phyloP scores from a whole-genome alignment of 345 rosid species.

The Salix brachista region DNA sequence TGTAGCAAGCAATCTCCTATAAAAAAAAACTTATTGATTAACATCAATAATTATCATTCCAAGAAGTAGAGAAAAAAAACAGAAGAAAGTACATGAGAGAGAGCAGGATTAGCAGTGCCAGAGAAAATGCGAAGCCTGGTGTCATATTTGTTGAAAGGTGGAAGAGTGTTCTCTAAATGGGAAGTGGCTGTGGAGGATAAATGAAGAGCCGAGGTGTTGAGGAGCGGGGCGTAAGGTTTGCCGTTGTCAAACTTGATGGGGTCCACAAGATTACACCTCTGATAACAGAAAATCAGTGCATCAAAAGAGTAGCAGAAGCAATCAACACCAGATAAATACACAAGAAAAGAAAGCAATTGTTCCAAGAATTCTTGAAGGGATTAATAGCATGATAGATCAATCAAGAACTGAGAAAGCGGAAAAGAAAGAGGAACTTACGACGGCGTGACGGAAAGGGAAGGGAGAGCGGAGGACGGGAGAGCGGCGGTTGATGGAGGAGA shows the following conservation, averaged over 20 bases:
- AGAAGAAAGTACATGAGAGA: conserved; percentile 56
- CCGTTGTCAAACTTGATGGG: conserved; percentile 56
- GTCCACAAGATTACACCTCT: conserved; percentile 68
- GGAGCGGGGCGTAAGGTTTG: conserved; percentile 43
- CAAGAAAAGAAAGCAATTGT: not conserved
- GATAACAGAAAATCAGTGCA: not conserved
- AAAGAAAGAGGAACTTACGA: conserved; percentile 23
- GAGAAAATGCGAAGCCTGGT: conserved; percentile 83
- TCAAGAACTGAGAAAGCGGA: not conserved
- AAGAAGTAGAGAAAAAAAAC: not conserved
- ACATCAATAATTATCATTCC: not conserved
- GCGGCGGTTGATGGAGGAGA: conserved; percentile 14
- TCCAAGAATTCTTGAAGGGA: no score
- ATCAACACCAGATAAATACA: not conserved
- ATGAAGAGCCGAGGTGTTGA: conserved; percentile 19
- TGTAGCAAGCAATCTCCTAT: conserved; percentile 88
- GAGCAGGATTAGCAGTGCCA: conserved; percentile 91
- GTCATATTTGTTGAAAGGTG: conserved; percentile 24
- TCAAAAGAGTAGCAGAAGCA: not conserved
- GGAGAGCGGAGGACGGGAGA: not conserved
- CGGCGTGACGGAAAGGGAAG: conserved; percentile 20
- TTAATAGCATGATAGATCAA: not conserved
- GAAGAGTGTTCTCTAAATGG: conserved; percentile 20
- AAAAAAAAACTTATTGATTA: not conserved
- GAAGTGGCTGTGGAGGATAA: conserved; percentile 29